Conservation (phyloP, 1,139 yeast genomes). For the Blastobotrys aristatus region DNA sequence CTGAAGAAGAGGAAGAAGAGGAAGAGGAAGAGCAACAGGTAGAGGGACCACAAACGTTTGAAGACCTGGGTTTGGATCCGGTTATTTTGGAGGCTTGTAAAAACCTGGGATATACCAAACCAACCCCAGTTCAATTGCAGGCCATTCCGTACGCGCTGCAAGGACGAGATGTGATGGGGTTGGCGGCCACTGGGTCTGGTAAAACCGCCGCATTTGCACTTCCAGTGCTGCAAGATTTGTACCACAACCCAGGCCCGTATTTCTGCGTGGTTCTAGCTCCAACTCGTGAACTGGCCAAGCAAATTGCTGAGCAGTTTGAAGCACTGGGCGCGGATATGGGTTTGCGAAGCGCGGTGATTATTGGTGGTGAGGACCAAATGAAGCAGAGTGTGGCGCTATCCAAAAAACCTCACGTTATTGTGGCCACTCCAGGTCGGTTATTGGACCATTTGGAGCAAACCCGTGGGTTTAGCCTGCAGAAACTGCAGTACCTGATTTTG, state of each 20-base stretch:
- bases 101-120: slow-evolving; percentile 73
- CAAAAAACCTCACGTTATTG: slow-evolving; percentile 89
- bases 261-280: slow-evolving; percentile 92
- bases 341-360: slow-evolving; percentile 75
- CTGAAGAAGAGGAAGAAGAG: slow-evolving; percentile 8
- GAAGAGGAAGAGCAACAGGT: slow-evolving; percentile 12
- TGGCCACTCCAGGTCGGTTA: slow-evolving; percentile 95
- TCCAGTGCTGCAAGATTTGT: slow-evolving; percentile 84
- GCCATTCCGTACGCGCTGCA: slow-evolving; percentile 88
- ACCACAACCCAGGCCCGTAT: slow-evolving; percentile 84
- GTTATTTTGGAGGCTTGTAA: slow-evolving; percentile 69
- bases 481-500: slow-evolving; percentile 79
- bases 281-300: slow-evolving; percentile 95
- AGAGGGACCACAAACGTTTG: slow-evolving; percentile 30
- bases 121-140: slow-evolving; percentile 91
- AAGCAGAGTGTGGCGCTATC: slow-evolving; percentile 91
- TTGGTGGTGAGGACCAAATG: slow-evolving; percentile 99
- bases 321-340: slow-evolving; percentile 93
- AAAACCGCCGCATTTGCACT: slow-evolving; percentile 95
- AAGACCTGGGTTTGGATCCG: slow-evolving; percentile 63
- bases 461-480: slow-evolving; percentile 80
- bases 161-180: slow-evolving; percentile 95
- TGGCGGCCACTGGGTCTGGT: slow-evolving; percentile 99
- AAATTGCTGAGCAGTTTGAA: slow-evolving; percentile 91
- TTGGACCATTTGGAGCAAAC: slow-evolving; percentile 95